phyloP scores from a whole-genome alignment of 2,329 filamentous ascomycete species.

The Phaeosphaeria sp. region DNA sequence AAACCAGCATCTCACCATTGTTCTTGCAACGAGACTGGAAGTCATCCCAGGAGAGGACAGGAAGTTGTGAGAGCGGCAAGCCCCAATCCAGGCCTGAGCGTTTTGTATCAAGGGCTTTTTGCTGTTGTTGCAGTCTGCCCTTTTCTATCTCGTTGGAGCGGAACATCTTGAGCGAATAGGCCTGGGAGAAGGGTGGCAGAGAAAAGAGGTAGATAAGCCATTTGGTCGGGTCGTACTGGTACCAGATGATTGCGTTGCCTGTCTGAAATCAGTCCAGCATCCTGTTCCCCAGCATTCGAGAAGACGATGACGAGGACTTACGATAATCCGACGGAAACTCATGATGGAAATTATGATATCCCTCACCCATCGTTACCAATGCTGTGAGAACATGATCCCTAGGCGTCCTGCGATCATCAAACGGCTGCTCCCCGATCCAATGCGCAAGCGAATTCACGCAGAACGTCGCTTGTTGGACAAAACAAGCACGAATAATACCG shows the following conservation, averaged over 20 bases:
- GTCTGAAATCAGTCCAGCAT: background rate
- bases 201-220: conserved; percentile 47
- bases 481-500: conserved; percentile 56
- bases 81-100: conserved; percentile 48
- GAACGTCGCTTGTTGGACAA: conserved; percentile 60
- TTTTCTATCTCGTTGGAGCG: conserved; percentile 51
- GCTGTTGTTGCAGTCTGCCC: conserved; percentile 48
- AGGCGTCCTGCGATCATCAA: conserved; percentile 48
- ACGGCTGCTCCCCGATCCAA: conserved; percentile 56
- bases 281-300: background rate
- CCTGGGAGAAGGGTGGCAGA: conserved; percentile 36
- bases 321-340: conserved; percentile 51
- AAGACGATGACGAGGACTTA: conserved; percentile 20
- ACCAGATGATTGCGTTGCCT: conserved; percentile 48
- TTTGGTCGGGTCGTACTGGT: conserved; percentile 51
- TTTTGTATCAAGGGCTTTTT: conserved; percentile 48
- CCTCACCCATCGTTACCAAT: conserved; percentile 50
- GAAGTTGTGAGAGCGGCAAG: conserved; percentile 42
- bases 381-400: conserved; percentile 48
- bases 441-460: conserved; percentile 61
- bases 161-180: conserved; percentile 50
- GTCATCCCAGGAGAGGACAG: conserved; percentile 49
- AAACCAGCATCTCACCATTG: conserved; percentile 42
- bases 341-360: conserved; percentile 52
- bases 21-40: conserved; percentile 35